Evolutionary conservation across 176 grass and related monocot species (phyloP).

Genomic region (Poa annua): DNA sequence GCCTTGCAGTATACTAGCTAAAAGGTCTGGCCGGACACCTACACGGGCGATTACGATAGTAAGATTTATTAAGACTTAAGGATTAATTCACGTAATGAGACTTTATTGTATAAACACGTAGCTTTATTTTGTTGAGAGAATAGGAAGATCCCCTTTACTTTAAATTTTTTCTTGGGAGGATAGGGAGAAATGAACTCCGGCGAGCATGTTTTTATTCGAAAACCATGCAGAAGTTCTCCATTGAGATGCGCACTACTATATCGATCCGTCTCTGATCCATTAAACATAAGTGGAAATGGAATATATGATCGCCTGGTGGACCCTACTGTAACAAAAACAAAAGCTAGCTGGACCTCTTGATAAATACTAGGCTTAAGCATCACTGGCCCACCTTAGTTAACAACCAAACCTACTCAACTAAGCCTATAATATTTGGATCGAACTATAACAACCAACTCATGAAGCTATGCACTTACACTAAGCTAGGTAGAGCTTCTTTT

Average conservation of each 20-base stretch:
- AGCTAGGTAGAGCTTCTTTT: conserved; percentile 24
- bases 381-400: conserved; percentile 25
- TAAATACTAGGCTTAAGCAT: too few species aligned
- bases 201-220: too few species aligned
- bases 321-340: conserved; percentile 4
- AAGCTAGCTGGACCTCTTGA: background rate
- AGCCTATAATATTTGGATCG: conserved; percentile 30
- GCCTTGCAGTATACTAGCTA: background rate
- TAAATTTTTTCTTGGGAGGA: background rate
- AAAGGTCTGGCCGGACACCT: background rate
- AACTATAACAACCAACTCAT: conserved; percentile 16
- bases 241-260: too few species aligned
- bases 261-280: background rate
- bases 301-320: background rate
- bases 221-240: too few species aligned
- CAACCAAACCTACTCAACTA: conserved; percentile 34
- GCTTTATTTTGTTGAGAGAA: too few species aligned
- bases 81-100: background rate
- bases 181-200: background rate
- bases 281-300: conserved; percentile 20
- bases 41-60: background rate
- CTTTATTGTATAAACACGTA: too few species aligned
- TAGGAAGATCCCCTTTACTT: too few species aligned
- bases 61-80: background rate
- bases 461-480: conserved; percentile 34